Evolutionary conservation across 805 yeast species (phyloP), one percentile per base, ranked within the genome.

Genomic region (Tetrapisispora namnaoensis): DNA sequence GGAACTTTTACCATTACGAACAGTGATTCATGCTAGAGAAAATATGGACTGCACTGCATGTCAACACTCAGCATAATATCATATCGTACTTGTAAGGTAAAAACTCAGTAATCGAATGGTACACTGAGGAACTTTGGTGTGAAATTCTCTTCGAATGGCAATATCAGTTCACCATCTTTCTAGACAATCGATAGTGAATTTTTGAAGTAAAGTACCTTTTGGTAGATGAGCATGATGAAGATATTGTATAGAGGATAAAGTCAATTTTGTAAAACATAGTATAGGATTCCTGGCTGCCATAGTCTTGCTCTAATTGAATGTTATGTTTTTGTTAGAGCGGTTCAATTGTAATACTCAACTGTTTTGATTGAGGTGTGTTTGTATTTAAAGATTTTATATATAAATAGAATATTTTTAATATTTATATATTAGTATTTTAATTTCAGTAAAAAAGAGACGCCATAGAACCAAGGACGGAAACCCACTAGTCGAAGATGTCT

Each of bases 401-500:
- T 42, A 32, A 28, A 30, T 18, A 30, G 5, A 24, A 6, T 8
- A n/a, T 10, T 13, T 32, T 32, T 7, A 14, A 10, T 14, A 40
- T 37, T n/a, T 27, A 8, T 22, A 16, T 17, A 14, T 32, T 32
- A 14, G 11, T 32, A 32, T 32, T 32, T 44, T 10, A 4, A 24
- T 24, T 24, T 24, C 8, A 24, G 8, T 24, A 24, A 24, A 24
- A 24, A 24, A 24, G 28, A 45, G 6, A 20, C 21, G 38, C 20
- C 43, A 45, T 38, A 45, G 47, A 45, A 37, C 49, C 54, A 50
- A 51, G 49, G 47, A 45, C 47, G 35, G 40, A 44, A 30, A 28
- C 20, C 44, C 42, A 37, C 39, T 44, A 48, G 44, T 39, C 44
- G 48, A 82, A 67, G 67, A 86, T 86, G 95, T 84, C 95, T 79